These are phyloP conservation scores for Capronia coronata DNA, from an alignment of 2,329 filamentous ascomycete genomes.

Conservation along the genomic window DNA sequence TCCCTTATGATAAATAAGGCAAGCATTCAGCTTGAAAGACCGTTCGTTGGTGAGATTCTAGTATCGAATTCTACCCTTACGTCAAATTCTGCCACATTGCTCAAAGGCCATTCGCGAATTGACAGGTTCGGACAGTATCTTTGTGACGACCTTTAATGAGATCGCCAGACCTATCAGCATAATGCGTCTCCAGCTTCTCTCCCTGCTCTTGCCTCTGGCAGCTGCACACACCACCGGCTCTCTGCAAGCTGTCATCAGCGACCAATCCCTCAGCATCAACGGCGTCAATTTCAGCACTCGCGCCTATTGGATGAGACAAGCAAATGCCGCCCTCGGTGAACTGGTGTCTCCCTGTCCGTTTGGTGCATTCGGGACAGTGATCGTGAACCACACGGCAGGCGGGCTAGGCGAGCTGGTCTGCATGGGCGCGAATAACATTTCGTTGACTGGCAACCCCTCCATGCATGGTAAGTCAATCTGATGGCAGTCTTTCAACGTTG, in stretches of 20 bases:
- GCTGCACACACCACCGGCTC: background rate
- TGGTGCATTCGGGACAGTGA: slow-evolving; percentile 48
- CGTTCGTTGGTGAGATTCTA: no score
- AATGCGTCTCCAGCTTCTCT: background rate
- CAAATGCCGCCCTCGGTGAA: slow-evolving; percentile 42
- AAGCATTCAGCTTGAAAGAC: no score
- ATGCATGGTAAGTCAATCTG: slow-evolving; percentile 39
- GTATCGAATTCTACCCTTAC: no score
- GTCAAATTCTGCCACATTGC: no score
- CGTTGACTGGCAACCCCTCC: slow-evolving; percentile 45
- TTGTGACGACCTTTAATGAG: no score
- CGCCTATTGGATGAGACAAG: slow-evolving; percentile 49
- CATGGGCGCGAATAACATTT: slow-evolving; percentile 45
- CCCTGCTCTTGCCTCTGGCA: background rate
- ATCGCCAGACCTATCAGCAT: no score
- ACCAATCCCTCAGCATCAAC: slow-evolving; percentile 28
- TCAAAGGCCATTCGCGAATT: no score
- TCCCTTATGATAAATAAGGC: no score
- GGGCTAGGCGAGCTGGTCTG: slow-evolving; percentile 45
- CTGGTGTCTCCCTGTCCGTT: slow-evolving; percentile 47
- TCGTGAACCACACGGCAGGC: slow-evolving; percentile 49
- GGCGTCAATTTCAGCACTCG: slow-evolving; percentile 38
- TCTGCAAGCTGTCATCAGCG: slow-evolving; percentile 8
- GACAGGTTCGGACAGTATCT: no score
- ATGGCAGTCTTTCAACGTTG: background rate